phyloP scores from a whole-genome alignment of 257 asterid genomes.

The Nicotiana sylvestris region DNA sequence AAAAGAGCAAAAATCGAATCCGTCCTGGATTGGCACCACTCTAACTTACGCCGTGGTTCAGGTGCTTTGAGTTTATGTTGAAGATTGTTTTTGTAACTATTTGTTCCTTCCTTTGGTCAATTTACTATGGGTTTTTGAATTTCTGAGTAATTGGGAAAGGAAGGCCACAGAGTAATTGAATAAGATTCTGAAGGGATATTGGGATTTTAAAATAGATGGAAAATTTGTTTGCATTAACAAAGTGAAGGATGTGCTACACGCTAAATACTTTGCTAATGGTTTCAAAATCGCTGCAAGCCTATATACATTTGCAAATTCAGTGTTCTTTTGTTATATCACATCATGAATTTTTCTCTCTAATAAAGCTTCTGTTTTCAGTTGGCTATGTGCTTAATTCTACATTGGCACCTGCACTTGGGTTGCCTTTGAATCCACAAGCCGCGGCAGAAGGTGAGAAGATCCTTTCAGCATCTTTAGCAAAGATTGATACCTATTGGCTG shows the following conservation, averaged over 20 bases:
- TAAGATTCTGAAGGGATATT: neutral
- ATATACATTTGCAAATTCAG: no score
- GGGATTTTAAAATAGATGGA: neutral
- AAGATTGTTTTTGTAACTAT: no score
- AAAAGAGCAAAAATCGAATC: constrained; percentile 71
- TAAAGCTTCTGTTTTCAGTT: constrained; percentile 38
- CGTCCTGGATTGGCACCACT: constrained; percentile 92
- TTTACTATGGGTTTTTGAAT: neutral
- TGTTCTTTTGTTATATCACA: neutral
- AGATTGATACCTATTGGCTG: constrained; percentile 71
- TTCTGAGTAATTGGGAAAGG: neutral
- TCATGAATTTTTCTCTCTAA: neutral
- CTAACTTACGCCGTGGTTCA: constrained; percentile 77
- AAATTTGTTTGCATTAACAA: neutral
- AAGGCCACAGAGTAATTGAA: neutral
- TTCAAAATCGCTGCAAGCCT: no score
- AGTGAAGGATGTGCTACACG: neutral
- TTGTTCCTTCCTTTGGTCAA: neutral
- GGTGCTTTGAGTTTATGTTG: constrained; percentile 32
- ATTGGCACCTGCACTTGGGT: constrained; percentile 66
- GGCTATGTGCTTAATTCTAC: constrained; percentile 39
- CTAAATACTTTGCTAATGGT: neutral
- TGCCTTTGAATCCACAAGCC: constrained; percentile 52
- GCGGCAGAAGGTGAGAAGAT: constrained; percentile 70
- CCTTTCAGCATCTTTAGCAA: constrained; percentile 56